Evolutionary conservation across 75 land plant genomes (phyloP).

Genomic region (Pinus tabuliformis): DNA sequence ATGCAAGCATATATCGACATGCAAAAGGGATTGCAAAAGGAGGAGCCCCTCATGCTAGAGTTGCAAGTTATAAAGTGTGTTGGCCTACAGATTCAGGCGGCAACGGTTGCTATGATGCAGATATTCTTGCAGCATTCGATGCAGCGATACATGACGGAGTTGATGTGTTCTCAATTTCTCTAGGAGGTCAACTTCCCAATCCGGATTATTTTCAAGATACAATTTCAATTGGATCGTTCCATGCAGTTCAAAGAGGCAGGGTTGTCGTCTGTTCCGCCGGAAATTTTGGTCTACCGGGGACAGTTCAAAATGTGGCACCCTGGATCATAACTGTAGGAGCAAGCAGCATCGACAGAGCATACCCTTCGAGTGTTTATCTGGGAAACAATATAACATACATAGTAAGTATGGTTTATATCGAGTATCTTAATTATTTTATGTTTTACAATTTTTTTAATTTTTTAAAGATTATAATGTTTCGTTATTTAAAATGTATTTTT

Average conservation of each 20-base stretch:
- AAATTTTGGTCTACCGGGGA: slow-evolving; percentile 71
- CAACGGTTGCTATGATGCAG: slow-evolving; percentile 82
- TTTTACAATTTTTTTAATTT: too few relatives aligned
- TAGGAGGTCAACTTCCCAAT: slow-evolving; percentile 47
- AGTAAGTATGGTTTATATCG: too few relatives aligned
- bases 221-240: slow-evolving; percentile 60
- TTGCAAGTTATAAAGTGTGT: slow-evolving; percentile 94
- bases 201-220: slow-evolving; percentile 75
- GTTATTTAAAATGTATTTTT: too few relatives aligned
- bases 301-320: slow-evolving; percentile 89
- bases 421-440: too few relatives aligned
- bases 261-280: slow-evolving; percentile 91
- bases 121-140: slow-evolving; percentile 94
- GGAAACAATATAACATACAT: slow-evolving; percentile 43
- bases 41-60: slow-evolving; percentile 74
- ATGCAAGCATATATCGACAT: slow-evolving; percentile 63
- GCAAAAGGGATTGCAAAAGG: slow-evolving; percentile 73
- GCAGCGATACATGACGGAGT: slow-evolving; percentile 87
- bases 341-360: slow-evolving; percentile 75
- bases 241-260: slow-evolving; percentile 66
- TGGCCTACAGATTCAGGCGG: slow-evolving; percentile 30
- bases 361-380: slow-evolving; percentile 75
- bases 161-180: slow-evolving; percentile 82
- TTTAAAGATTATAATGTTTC: too few relatives aligned
- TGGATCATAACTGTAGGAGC: slow-evolving; percentile 94